These are phyloP conservation scores for Globisporangium cylindrosporum DNA, from an alignment of 352 stramenopile genomes.

Conservation along the genomic window DNA sequence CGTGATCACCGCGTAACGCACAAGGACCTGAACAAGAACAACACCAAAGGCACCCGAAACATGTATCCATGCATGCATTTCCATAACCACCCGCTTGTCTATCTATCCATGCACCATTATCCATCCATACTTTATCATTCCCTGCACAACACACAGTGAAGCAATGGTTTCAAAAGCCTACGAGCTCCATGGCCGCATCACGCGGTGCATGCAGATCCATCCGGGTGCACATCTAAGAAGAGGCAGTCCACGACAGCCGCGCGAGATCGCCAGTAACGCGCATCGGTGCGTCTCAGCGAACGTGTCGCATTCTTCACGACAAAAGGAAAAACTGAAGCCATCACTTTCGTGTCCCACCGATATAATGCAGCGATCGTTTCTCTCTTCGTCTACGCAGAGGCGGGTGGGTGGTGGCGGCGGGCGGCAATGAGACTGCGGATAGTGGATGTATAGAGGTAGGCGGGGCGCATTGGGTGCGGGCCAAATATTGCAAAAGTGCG, in stretches of 20 bases:
- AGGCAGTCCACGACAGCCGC: not conserved
- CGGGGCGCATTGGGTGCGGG: not conserved
- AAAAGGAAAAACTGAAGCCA: slow-evolving; percentile 1
- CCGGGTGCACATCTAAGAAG: not conserved
- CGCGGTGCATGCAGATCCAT: not conserved
- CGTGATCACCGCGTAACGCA: slow-evolving; percentile 82
- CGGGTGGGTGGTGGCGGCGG: too few relatives aligned
- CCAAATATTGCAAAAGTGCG: not conserved
- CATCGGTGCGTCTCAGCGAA: not conserved
- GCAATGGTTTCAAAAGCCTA: not conserved
- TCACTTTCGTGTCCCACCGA: slow-evolving; percentile 6
- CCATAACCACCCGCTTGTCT: not conserved
- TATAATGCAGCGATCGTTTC: not conserved
- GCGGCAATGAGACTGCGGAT: too few relatives aligned
- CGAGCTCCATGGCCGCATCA: not conserved
- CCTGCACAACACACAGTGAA: too few relatives aligned
- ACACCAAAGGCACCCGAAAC: not conserved
- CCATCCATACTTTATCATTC: not conserved
- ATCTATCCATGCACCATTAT: not conserved
- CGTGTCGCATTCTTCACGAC: not conserved
- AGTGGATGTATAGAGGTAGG: too few relatives aligned
- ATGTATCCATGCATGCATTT: not conserved
- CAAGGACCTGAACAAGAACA: slow-evolving; percentile 14
- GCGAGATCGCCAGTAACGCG: not conserved
- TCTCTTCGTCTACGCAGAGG: not conserved